Conservation (phyloP, 2,329 filamentous ascomycete genomes). For the Paraphaeosphaeria minitans region DNA sequence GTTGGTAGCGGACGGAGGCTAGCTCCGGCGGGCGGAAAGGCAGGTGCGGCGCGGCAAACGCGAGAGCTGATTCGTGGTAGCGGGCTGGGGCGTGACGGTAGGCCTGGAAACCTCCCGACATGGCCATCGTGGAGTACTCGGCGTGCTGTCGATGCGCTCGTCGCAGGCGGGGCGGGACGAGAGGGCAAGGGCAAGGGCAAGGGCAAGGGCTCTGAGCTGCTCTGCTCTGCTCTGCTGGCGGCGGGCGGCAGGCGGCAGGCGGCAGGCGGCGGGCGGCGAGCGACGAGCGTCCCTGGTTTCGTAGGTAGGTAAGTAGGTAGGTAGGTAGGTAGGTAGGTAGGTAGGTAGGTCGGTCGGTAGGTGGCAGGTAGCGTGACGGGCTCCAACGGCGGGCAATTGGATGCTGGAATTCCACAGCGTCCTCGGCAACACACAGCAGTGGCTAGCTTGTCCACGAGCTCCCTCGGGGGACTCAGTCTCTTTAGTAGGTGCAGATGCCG, state of each 20-base stretch:
- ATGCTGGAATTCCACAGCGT: constrained; percentile 40
- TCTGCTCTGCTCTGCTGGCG: neutral
- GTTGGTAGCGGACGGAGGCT: constrained; percentile 36
- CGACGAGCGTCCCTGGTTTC: constrained; percentile 13
- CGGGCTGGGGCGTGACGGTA: constrained; percentile 30
- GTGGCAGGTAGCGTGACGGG: constrained; percentile 28
- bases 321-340: too few relatives aligned
- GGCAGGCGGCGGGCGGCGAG: neutral
- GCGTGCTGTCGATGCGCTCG: neutral
- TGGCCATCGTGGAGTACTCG: constrained; percentile 14
- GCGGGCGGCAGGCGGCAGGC: constrained; percentile 11
- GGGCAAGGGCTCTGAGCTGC: too few relatives aligned
- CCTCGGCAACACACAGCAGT: constrained; percentile 35
- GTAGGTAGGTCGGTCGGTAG: too few relatives aligned
- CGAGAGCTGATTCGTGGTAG: constrained; percentile 30
- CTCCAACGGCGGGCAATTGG: constrained; percentile 33
- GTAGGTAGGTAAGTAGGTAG: too few relatives aligned
- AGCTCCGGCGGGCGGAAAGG: constrained; percentile 49
- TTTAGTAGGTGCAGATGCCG: constrained; percentile 47
- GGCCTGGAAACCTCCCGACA: constrained; percentile 11
- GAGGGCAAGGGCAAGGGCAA: neutral
- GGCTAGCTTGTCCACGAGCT: constrained; percentile 41
- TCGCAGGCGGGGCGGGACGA: constrained; percentile 8
- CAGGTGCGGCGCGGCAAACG: constrained; percentile 39
- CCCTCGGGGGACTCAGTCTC: constrained; percentile 23